Evolutionary conservation across 176 grass and related monocot species (phyloP).

Genomic region (Oryza longistaminata): DNA sequence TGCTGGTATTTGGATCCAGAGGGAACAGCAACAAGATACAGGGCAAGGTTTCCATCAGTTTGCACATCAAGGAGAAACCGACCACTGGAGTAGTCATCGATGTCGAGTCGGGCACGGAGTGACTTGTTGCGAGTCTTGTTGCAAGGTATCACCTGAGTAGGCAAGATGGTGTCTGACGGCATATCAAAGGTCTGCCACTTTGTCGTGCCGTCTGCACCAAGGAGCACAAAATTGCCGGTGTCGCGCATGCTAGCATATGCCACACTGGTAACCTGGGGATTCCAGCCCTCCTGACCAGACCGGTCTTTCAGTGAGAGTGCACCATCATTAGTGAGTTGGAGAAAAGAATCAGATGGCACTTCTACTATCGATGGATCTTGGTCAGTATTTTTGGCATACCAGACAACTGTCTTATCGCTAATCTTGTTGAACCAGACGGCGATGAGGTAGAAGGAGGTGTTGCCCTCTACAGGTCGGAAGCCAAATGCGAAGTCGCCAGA

Average conservation of each 20-base stretch:
- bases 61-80: too few species aligned
- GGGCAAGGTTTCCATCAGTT: too few species aligned
- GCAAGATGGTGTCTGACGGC: too few species aligned
- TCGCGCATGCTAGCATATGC: conserved; percentile 19
- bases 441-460: conserved; percentile 40
- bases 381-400: too few species aligned
- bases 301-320: background rate
- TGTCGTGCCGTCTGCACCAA: too few species aligned
- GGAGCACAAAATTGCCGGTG: background rate
- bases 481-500: background rate
- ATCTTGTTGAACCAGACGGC: conserved; percentile 60
- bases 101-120: too few species aligned
- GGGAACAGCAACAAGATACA: too few species aligned
- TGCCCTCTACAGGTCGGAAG: conserved; percentile 4
- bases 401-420: background rate
- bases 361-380: background rate
- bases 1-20: too few species aligned
- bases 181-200: too few species aligned
- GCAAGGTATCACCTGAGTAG: too few species aligned
- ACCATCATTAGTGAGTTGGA: conserved; percentile 18
- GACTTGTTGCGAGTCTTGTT: too few species aligned
- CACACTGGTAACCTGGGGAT: background rate
- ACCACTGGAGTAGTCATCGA: too few species aligned
- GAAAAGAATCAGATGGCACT: background rate
- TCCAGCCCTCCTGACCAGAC: conserved; percentile 10